These are phyloP conservation scores for Ascocoryne sarcoides DNA, from an alignment of 2,329 filamentous ascomycete species.

Conservation along the genomic window DNA sequence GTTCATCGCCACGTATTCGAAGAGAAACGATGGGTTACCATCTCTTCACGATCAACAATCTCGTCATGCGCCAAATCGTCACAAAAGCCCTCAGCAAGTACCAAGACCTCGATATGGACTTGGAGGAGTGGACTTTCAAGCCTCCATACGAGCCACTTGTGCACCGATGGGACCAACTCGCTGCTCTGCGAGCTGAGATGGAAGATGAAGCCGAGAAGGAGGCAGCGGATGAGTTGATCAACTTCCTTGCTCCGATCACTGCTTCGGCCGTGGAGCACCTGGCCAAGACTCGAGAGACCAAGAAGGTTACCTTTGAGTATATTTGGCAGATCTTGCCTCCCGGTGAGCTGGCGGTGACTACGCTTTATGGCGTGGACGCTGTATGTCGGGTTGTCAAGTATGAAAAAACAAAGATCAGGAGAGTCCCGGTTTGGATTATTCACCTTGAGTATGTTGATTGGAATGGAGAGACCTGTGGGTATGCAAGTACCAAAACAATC, in stretches of 20 bases:
- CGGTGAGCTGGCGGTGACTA: conserved; percentile 2
- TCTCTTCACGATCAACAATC: conserved; percentile 29
- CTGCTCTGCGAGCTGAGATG: conserved; percentile 9
- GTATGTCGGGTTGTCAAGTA: conserved; percentile 6
- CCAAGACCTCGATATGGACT: conserved; percentile 29
- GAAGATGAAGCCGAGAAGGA: conserved; percentile 1
- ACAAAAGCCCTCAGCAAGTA: conserved; percentile 27
- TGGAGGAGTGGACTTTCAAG: conserved; percentile 29
- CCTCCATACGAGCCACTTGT: conserved; percentile 30
- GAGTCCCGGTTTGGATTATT: too few relatives aligned
- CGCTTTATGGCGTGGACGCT: conserved; percentile 4
- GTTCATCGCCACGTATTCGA: conserved; percentile 26
- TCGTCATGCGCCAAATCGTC: conserved; percentile 26
- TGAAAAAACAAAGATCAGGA: too few relatives aligned
- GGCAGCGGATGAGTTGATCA: conserved; percentile 1
- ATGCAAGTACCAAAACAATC: too few relatives aligned
- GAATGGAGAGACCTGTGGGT: too few relatives aligned
- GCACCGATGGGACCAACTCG: conserved; percentile 29
- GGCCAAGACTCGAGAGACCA: conserved; percentile 1
- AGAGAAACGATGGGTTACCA: conserved; percentile 28
- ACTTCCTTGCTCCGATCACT: conserved; percentile 2
- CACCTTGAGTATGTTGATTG: too few relatives aligned
- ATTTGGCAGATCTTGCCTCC: conserved; percentile 5
- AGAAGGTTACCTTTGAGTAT: conserved; percentile 3
- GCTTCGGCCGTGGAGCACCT: conserved; percentile 1